Conservation (phyloP, 2,329 filamentous ascomycete genomes). For the Thelonectria olida region DNA sequence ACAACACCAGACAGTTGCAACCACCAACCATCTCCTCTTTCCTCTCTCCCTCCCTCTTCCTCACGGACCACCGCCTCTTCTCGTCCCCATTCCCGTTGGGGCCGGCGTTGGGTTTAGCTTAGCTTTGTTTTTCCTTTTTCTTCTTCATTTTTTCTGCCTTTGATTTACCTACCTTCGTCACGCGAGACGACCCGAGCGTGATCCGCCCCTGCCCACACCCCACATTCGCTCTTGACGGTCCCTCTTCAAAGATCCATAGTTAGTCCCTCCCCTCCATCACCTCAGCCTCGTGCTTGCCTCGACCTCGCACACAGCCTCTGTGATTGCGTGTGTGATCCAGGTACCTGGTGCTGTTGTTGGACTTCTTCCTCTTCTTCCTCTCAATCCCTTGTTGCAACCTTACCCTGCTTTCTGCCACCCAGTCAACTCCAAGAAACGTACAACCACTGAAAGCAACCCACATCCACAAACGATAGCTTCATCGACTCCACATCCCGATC, state of each 20-base stretch:
- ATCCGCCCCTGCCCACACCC: slow-evolving; percentile 12
- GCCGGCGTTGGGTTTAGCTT: background rate
- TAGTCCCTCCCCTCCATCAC: slow-evolving; percentile 12
- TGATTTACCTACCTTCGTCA: too few relatives aligned
- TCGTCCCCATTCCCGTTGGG: background rate
- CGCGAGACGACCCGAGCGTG: slow-evolving; percentile 18
- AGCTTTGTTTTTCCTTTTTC: background rate
- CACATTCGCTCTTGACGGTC: background rate
- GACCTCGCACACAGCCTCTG: slow-evolving; percentile 14
- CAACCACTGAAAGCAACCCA: background rate
- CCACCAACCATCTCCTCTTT: slow-evolving; percentile 8
- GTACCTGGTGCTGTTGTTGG: background rate
- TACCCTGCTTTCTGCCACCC: background rate
- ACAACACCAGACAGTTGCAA: background rate
- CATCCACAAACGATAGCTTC: slow-evolving; percentile 16
- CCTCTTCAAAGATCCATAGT: background rate
- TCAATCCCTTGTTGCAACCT: background rate
- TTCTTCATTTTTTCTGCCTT: too few relatives aligned
- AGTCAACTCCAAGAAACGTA: background rate
- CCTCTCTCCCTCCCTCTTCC: slow-evolving; percentile 16
- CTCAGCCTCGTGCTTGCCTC: slow-evolving; percentile 3
- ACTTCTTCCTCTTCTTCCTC: background rate
- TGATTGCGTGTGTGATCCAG: slow-evolving; percentile 6
- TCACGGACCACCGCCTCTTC: slow-evolving; percentile 19
- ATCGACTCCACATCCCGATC: slow-evolving; percentile 1